Conservation (phyloP, 176 grass and related monocot genomes). For the Oryza rufipogon region DNA sequence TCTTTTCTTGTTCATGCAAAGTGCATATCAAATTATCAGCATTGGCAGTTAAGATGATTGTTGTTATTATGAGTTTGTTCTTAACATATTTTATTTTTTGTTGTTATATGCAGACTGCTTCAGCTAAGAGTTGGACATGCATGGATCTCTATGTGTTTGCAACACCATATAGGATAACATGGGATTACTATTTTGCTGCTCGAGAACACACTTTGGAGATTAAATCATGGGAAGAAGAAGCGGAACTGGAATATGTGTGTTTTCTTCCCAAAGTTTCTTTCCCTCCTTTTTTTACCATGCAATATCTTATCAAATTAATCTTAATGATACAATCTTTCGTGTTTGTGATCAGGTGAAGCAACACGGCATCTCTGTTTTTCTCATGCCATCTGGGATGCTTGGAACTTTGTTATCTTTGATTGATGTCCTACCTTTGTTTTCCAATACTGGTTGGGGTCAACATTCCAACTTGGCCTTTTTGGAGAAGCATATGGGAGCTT, state of each 20-base stretch:
- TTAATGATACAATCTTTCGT: constrained; percentile 22
- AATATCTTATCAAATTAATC: constrained; percentile 25
- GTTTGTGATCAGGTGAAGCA: constrained; percentile 70
- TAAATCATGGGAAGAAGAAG: constrained; percentile 81
- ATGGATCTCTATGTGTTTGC: constrained; percentile 95
- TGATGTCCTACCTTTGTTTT: constrained; percentile 87
- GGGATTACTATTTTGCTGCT: constrained; percentile 82
- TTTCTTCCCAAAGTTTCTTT: constrained; percentile 19
- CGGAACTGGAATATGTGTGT: constrained; percentile 81
- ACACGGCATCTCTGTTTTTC: constrained; percentile 88
- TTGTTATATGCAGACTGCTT: constrained; percentile 53
- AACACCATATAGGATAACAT: constrained; percentile 82
- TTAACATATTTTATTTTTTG: neutral
- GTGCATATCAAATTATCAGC: neutral
- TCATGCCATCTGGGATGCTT: constrained; percentile 93
- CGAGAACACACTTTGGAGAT: constrained; percentile 69
- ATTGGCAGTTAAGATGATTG: constrained; percentile 5
- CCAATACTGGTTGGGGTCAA: constrained; percentile 85
- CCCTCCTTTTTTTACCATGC: neutral
- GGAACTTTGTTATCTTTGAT: constrained; percentile 79
- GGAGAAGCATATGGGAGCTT: constrained; percentile 83
- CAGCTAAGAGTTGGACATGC: constrained; percentile 81
- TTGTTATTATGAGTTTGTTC: neutral
- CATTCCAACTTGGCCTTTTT: constrained; percentile 79
- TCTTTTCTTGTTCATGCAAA: neutral